Conservation (phyloP, 768 basidiomycete species). For the Pseudohyphozyma bogoriensis region DNA sequence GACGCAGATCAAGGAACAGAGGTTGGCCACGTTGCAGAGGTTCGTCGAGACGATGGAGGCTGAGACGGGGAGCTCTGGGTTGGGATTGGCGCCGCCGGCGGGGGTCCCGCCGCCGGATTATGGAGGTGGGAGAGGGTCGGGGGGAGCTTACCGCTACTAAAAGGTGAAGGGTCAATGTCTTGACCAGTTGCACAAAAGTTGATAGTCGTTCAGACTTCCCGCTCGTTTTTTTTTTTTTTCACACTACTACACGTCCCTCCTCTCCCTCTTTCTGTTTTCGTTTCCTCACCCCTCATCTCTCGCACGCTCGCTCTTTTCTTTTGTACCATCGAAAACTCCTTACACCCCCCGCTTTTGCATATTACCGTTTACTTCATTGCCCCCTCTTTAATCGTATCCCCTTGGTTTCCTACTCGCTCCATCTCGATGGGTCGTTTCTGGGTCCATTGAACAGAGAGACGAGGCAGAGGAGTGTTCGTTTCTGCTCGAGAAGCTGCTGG, state of each 20-base stretch:
- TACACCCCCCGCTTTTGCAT: no score
- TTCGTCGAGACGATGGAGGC: conserved; percentile 32
- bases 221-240: not conserved
- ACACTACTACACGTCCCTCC: not conserved
- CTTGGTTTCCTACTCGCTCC: no score
- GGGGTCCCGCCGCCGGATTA: not conserved
- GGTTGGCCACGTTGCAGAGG: conserved; percentile 30
- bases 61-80: not conserved
- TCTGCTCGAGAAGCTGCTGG: no score
- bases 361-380: no score
- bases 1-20: conserved; percentile 29
- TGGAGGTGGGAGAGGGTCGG: not conserved
- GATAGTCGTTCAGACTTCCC: not conserved
- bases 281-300: not conserved
- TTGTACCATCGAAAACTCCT: not conserved
- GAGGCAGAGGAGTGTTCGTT: not conserved
- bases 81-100: not conserved
- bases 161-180: no score
- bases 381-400: no score
- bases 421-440: not conserved
- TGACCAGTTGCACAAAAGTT: no score
- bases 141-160: not conserved
- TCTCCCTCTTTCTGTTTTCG: not conserved
- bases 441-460: not conserved
- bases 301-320: not conserved